These are phyloP conservation scores for Tylopilus sp. DNA, from an alignment of 1,284 basidiomycete species.

Conservation along the genomic window DNA sequence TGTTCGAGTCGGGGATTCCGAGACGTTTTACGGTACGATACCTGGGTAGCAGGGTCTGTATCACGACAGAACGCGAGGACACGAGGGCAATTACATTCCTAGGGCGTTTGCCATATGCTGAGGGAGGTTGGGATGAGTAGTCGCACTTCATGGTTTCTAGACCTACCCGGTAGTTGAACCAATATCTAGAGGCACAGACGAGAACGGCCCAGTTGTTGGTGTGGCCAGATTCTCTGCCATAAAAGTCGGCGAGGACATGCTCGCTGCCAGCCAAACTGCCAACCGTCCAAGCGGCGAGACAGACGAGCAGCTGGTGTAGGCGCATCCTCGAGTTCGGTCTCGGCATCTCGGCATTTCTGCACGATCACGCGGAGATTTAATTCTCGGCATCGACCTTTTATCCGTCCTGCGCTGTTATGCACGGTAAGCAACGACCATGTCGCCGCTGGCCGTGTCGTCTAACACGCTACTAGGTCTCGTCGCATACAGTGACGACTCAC, in stretches of 20 bases:
- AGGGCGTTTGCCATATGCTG: constrained; percentile 98
- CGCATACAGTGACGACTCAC: constrained; percentile 62
- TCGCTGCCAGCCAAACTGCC: constrained; percentile 26
- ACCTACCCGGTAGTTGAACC: constrained; percentile 97
- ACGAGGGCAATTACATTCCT: constrained; percentile 70
- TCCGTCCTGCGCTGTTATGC: constrained; percentile 34
- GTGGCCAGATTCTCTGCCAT: constrained; percentile 50
- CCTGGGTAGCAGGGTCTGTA: constrained; percentile 41
- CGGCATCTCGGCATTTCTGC: constrained; percentile 28
- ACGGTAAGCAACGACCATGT: constrained; percentile 35
- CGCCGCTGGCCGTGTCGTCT: constrained; percentile 1
- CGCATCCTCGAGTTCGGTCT: constrained; percentile 31
- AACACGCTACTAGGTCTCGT: constrained; percentile 47
- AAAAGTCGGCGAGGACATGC: constrained; percentile 29
- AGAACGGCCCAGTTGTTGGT: constrained; percentile 99
- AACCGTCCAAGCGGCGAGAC: constrained; percentile 33
- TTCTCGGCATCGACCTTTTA: not conserved
- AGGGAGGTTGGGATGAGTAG: not conserved
- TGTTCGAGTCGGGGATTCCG: constrained; percentile 96
- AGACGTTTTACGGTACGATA: constrained; percentile 98
- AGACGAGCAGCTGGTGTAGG: constrained; percentile 29
- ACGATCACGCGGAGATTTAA: constrained; percentile 27
- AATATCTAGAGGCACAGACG: constrained; percentile 91
- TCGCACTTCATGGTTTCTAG: not conserved
- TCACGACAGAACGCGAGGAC: not conserved